These are phyloP conservation scores for Syzygium oleosum DNA, from an alignment of 345 rosid species.

Conservation along the genomic window DNA sequence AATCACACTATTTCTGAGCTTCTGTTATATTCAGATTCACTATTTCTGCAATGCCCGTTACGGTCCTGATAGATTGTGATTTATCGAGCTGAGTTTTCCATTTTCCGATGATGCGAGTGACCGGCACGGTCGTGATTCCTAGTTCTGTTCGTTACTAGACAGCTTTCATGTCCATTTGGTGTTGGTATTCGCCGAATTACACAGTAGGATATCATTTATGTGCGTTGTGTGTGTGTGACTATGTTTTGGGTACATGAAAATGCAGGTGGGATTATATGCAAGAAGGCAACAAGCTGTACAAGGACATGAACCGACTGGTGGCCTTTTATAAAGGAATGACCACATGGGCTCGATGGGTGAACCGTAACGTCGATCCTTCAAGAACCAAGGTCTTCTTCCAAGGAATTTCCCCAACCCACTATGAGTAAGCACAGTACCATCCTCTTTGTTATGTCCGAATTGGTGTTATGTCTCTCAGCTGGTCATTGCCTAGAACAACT, in stretches of 20 bases:
- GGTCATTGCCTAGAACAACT: not conserved
- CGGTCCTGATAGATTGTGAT: not conserved
- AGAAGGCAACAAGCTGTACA: conserved; percentile 48
- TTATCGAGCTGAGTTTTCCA: not conserved
- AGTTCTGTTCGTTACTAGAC: not conserved
- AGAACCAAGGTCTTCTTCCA: conserved; percentile 84
- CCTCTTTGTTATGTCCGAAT: not conserved
- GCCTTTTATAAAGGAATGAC: conserved; percentile 83
- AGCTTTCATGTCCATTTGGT: not conserved
- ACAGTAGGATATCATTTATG: not conserved
- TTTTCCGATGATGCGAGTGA: not conserved
- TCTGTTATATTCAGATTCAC: not conserved
- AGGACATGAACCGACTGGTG: conserved; percentile 74
- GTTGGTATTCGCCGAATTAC: not conserved
- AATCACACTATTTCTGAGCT: not conserved
- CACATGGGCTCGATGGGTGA: conserved; percentile 96
- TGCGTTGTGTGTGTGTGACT: not conserved
- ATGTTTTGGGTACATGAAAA: not conserved
- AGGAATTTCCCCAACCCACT: conserved; percentile 77
- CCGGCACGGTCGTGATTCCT: not conserved
- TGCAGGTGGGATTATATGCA: conserved; percentile 74
- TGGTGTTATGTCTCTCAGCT: not conserved
- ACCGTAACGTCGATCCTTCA: conserved; percentile 45
- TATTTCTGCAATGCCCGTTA: not conserved
- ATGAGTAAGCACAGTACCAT: conserved; percentile 45